Conservation (phyloP, 306 rosid genomes). For the Castanospermum australe region DNA sequence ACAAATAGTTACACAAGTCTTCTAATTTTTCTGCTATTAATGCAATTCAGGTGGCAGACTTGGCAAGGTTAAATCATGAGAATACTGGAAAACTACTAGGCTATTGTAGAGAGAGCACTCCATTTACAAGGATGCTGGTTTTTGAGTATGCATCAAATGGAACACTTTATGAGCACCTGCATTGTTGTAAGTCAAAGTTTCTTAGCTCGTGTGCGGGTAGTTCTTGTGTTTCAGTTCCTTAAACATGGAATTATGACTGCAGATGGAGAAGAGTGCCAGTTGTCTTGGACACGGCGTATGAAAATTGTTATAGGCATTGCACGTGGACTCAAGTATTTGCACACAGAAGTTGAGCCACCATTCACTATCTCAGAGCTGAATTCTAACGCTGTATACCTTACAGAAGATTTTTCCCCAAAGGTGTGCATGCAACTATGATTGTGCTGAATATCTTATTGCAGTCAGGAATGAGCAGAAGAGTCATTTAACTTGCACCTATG, state of each 20-base stretch:
- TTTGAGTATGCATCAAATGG: conserved; percentile 97
- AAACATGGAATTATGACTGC: conserved; percentile 25
- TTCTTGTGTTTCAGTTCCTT: conserved; percentile 14
- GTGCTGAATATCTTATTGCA: conserved; percentile 14
- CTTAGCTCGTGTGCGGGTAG: background rate
- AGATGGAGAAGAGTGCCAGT: conserved; percentile 87
- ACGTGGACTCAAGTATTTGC: conserved; percentile 85
- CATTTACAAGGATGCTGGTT: conserved; percentile 95
- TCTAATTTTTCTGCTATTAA: conserved; percentile 1
- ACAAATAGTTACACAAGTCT: background rate
- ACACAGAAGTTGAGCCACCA: conserved; percentile 84
- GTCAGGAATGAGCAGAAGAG: background rate
- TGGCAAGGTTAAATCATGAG: conserved; percentile 79
- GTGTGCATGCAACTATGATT: conserved; percentile 34
- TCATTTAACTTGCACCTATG: background rate
- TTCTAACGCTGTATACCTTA: conserved; percentile 89
- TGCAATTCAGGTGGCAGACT: conserved; percentile 71
- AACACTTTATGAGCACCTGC: conserved; percentile 88
- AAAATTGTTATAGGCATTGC: conserved; percentile 86
- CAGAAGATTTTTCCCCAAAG: conserved; percentile 96
- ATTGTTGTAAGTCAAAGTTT: conserved; percentile 68
- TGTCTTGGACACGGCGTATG: conserved; percentile 96
- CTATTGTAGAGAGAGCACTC: conserved; percentile 78
- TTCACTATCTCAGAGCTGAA: conserved; percentile 85
- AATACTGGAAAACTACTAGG: conserved; percentile 84